Percentiles rank a stretch among this genome's conserved stretches.
Conservation (phyloP, 306 rosid species). For the Glycine latifolia region DNA sequence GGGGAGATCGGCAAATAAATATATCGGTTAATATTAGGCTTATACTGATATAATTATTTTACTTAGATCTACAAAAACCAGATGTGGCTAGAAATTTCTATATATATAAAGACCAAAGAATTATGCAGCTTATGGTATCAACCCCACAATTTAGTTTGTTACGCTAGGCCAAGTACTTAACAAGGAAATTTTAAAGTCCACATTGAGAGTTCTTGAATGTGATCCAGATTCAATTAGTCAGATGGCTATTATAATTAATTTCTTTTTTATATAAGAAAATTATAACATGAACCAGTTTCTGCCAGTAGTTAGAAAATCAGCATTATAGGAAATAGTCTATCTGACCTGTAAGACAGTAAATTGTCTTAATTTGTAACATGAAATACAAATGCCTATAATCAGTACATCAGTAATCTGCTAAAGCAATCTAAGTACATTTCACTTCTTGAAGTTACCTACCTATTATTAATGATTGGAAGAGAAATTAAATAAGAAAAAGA, state of each 20-base stretch:
- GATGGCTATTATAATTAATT: neutral
- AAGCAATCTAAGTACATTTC: neutral
- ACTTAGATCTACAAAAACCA: neutral
- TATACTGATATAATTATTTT: neutral
- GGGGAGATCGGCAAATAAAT: neutral
- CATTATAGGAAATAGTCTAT: neutral
- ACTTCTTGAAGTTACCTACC: neutral
- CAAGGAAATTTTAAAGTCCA: neutral
- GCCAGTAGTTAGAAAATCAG: neutral
- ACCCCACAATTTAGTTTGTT: neutral
- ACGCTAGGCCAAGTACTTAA: neutral
- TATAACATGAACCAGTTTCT: neutral
- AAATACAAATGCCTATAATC: constrained; percentile 1
- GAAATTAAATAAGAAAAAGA: neutral
- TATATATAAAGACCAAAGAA: neutral
- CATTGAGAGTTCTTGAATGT: neutral
- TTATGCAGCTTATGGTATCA: neutral
- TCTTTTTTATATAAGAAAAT: neutral
- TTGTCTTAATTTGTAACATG: neutral
- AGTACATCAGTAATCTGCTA: neutral
- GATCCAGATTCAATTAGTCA: neutral
- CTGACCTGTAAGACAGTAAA: neutral
- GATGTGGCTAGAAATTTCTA: neutral
- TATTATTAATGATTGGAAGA: neutral
- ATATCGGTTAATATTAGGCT: neutral